Evolutionary conservation across 306 rosid genomes (phyloP).

Genomic region (Quercus wislizeni): DNA sequence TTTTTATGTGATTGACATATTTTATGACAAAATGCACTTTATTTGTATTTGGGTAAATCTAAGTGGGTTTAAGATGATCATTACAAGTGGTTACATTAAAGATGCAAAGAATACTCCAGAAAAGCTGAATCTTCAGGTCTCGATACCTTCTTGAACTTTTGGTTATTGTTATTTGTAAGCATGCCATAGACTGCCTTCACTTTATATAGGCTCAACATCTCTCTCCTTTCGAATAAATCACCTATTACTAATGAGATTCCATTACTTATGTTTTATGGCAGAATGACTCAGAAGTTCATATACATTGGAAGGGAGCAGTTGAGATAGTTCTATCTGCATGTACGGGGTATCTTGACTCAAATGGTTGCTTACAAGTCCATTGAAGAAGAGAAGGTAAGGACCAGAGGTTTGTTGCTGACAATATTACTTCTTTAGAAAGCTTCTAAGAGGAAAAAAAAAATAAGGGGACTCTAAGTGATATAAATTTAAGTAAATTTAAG

Average conservation of each 20-base stretch:
- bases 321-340: constrained; percentile 81
- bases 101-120: too few relatives aligned
- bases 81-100: too few relatives aligned
- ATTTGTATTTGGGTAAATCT: too few relatives aligned
- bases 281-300: constrained; percentile 63
- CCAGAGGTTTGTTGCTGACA: neutral
- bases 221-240: constrained; percentile 1
- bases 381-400: constrained; percentile 63
- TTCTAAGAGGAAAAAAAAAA: neutral
- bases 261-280: constrained; percentile 34
- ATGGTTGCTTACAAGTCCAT: constrained; percentile 53
- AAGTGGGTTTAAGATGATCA: too few relatives aligned
- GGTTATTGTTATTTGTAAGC: neutral
- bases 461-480: constrained; percentile 10
- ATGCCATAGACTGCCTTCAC: constrained; percentile 5
- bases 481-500: neutral
- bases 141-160: neutral
- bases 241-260: constrained; percentile 9
- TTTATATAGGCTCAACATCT: constrained; percentile 8
- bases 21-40: too few relatives aligned
- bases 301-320: constrained; percentile 99
- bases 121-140: too few relatives aligned
- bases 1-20: too few relatives aligned
- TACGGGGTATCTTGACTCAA: constrained; percentile 62
- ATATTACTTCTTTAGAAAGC: constrained; percentile 9